Base-by-base conservation (phyloP, 2,329 filamentous ascomycete species). In the Neopestalotiopsis clavispora region DNA sequence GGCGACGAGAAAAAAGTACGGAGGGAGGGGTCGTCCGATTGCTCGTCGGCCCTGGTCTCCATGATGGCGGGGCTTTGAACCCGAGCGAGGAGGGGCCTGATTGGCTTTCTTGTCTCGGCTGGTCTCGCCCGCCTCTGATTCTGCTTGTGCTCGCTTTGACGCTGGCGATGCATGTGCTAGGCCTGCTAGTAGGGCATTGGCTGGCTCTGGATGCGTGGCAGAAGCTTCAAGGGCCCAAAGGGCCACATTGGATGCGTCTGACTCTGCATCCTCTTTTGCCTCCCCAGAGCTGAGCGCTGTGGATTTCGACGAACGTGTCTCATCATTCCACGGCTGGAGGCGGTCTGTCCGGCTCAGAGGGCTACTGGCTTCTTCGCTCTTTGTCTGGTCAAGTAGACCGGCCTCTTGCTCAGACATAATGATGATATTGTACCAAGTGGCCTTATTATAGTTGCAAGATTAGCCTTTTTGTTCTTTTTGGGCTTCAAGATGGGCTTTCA, bases 1-100 rank as follows among this genome's bases (percentile, higher is more conserved):
- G 49, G 72, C 62, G 68, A 72, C 71, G 71, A 72, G 74, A 73
- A 76, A 78, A 77, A 77, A 69, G 72, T 72, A 75, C 70, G 77
- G 71, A 71, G 75, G 72, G 76, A 76, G 77, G 77, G 77, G 76
- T 70, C 71, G 73, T 32, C 58, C 67, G 52, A 28, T 30, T 28
- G 17, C 23, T 30, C 30, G n/a, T 3, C 30, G 57, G 23, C 57
- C 57, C 32, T 63, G 30, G 30, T n/a, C 32, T 38, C 38, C 38
- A 34, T 63, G 30, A 68, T 72, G 73, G 75, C 73, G 76, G 76
- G 76, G 73, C 62, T 38, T 38, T 38, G 57, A 17, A 28, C 56
- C 38, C 63, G 32, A 56, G n/a, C 7, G 30, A 40, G 58, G 57
- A 49, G 38, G 38, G 34, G 66, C 40, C 66, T 67, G 66, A 67